These are phyloP conservation scores for Aspergillus pseudonomiae DNA, from an alignment of 2,329 filamentous ascomycete genomes.

Conservation along the genomic window DNA sequence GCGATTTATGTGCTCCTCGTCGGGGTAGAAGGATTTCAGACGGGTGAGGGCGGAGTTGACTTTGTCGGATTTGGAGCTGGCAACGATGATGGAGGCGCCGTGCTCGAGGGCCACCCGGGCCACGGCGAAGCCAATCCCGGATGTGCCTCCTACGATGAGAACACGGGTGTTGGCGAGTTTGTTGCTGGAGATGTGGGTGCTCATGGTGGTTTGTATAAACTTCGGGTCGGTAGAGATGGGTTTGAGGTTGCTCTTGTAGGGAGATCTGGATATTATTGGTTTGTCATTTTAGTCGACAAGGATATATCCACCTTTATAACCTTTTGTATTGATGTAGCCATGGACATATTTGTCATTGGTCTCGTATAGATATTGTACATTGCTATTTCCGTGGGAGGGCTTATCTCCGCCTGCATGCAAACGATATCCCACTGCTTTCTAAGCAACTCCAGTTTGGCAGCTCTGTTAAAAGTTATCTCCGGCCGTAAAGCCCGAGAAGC, in stretches of 20 bases:
- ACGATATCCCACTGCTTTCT: neutral
- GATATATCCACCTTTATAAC: neutral
- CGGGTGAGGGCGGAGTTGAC: slow-evolving; percentile 44
- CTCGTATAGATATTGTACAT: neutral
- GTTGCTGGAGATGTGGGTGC: slow-evolving; percentile 29
- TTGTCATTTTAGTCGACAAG: neutral
- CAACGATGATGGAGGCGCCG: slow-evolving; percentile 52
- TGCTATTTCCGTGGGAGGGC: neutral
- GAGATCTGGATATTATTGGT: neutral
- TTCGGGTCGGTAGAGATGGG: neutral
- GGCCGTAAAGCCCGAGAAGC: neutral
- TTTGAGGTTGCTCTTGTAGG: neutral
- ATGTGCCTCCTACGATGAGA: slow-evolving; percentile 56
- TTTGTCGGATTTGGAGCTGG: slow-evolving; percentile 47
- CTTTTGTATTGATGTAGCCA: neutral
- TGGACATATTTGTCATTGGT: neutral
- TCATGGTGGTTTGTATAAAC: neutral
- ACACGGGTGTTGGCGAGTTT: slow-evolving; percentile 52
- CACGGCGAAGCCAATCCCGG: slow-evolving; percentile 56
- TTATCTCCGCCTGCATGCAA: neutral
- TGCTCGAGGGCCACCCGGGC: slow-evolving; percentile 56
- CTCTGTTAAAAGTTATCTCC: neutral
- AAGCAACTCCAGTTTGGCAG: neutral
- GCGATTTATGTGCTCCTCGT: slow-evolving; percentile 25
- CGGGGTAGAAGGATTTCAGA: slow-evolving; percentile 49